Percentiles rank a stretch among this genome's conserved stretches.
These are phyloP conservation scores for Botryotinia calthae DNA, from an alignment of 2,329 filamentous ascomycete genomes.

Conservation along the genomic window DNA sequence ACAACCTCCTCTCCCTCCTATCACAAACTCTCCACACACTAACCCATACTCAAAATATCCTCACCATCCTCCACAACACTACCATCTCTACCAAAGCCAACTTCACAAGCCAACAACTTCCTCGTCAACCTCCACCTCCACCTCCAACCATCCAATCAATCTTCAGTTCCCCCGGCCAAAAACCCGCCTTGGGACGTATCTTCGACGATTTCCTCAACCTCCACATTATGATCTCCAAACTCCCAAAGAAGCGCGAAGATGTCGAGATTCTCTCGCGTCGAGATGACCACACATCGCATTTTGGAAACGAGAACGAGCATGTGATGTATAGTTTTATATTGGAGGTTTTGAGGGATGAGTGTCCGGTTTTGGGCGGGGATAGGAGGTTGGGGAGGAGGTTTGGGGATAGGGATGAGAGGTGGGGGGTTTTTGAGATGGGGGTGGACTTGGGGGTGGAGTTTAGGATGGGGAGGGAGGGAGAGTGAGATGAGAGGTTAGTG, in stretches of 20 bases:
- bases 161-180: constrained; percentile 28
- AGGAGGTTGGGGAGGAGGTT: constrained; percentile 27
- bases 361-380: constrained; percentile 21
- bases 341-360: constrained; percentile 38
- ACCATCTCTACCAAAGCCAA: constrained; percentile 34
- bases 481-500: constrained; percentile 32
- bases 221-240: constrained; percentile 50
- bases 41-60: constrained; percentile 44
- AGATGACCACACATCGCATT: background rate
- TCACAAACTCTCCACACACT: constrained; percentile 48
- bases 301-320: constrained; percentile 16
- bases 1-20: constrained; percentile 49
- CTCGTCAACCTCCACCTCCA: background rate
- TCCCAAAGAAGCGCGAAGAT: constrained; percentile 45
- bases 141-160: constrained; percentile 23
- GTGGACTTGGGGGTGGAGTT: constrained; percentile 39
- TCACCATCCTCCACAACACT: constrained; percentile 56
- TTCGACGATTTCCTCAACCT: constrained; percentile 55
- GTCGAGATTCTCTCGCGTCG: constrained; percentile 40
- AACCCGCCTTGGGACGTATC: constrained; percentile 46
- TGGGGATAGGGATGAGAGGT: constrained; percentile 51
- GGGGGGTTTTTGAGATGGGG: constrained; percentile 49
- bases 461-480: constrained; percentile 40
- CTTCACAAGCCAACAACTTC: background rate
- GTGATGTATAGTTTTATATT: constrained; percentile 24